Conservation (phyloP, 2,329 filamentous ascomycete species). For the Penicillium sp. region DNA sequence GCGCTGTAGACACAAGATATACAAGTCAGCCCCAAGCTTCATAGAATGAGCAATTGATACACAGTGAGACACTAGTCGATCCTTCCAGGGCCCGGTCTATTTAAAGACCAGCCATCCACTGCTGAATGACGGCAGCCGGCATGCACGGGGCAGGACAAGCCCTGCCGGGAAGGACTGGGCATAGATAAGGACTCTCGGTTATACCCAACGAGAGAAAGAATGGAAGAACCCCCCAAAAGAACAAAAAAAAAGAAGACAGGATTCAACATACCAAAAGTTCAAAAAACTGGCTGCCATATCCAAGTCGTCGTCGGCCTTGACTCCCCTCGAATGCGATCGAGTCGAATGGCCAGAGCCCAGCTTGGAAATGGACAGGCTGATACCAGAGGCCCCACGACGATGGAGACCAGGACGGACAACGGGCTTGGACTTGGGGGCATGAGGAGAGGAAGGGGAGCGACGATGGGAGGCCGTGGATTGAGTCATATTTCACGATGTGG, state of each 20-base stretch:
- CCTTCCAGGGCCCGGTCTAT: conserved; percentile 26
- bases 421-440: conserved; percentile 35
- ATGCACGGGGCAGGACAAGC: conserved; percentile 15
- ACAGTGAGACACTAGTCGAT: neutral
- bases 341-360: conserved; percentile 30
- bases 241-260: neutral
- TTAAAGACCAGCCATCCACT: conserved; percentile 12
- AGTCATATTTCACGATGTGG: conserved; percentile 32
- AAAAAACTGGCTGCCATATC: conserved; percentile 50
- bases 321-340: conserved; percentile 20
- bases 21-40: conserved; percentile 10
- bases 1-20: conserved; percentile 47
- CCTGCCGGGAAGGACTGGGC: conserved; percentile 1
- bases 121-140: conserved; percentile 17
- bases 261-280: conserved; percentile 47
- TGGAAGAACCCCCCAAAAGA: neutral
- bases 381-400: conserved; percentile 36
- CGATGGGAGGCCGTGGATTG: conserved; percentile 35
- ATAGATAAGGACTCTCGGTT: conserved; percentile 19
- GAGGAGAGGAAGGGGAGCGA: conserved; percentile 36
- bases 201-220: neutral
- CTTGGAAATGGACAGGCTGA: conserved; percentile 36
- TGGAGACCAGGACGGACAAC: conserved; percentile 34
- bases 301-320: conserved; percentile 29
- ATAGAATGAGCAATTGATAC: neutral